Evolutionary conservation across 257 asterid species (phyloP), one percentile per base, ranked within the genome.

Genomic region (Primulina eburnea): DNA sequence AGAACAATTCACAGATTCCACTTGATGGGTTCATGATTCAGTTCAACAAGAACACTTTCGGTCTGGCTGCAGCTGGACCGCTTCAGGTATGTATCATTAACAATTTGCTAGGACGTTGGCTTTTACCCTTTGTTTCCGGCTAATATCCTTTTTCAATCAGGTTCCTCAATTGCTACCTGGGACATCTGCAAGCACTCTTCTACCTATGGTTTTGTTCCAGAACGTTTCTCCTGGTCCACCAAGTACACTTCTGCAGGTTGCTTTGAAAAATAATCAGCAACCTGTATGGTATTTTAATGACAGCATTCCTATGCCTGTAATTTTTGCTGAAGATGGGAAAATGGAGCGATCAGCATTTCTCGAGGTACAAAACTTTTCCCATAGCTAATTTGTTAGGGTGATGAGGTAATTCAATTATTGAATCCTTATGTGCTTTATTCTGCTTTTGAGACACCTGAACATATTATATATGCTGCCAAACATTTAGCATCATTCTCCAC

Each of bases 11-110:
- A 60, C 90, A 87, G 80, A 58, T 71, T 71, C 82, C 96, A 34
- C 93, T 94, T 69, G 99, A 94, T 77, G 98, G 99, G 43, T 94
- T 94, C 69, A 88, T 94, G 99, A 91, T 94, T 80, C 99, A 94
- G 81, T 94, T 94, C 79, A 94, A 94, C 88, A 94, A 91, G 87
- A 93, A 92, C 79, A 86, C 99, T 29, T 89, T 94, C 79, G 99
- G 99, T 70, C 95, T 94, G 68, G 95, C 98, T 21, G 93, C 98
- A 67, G 88, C 85, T 71, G 96, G 81, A 73, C 93, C 96, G 47
- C 89, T 94, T 79, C 96, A 88, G 97, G 99, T 94, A 78, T 58
- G 70, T 76, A 18, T 62, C 66, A 50, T 21, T 66, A 16, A 55
- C 55, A 28, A 63, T 70, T 32, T 40, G 9, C 55, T 60, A 30